Evolutionary conservation across 2,329 filamentous ascomycete species (phyloP), one percentile per base, ranked within the genome.

Genomic region (Orbilia blumenaviensis): DNA sequence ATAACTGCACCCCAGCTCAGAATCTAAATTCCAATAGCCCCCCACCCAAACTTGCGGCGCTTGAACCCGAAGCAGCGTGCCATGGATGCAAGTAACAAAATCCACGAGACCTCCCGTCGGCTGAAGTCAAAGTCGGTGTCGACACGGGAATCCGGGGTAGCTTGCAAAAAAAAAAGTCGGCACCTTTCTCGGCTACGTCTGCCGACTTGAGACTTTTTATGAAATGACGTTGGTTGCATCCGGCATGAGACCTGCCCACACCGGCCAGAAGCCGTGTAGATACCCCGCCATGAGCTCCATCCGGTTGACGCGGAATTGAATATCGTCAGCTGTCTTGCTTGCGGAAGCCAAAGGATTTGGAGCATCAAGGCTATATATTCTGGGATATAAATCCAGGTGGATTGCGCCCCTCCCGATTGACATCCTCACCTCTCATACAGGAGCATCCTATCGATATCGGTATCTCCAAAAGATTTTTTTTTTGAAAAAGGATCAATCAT

Each of bases 141-240:
- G 58, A 46, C 41, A 50, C 21, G 54, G n/a, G 36, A 54, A 54
- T 54, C 54, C 46, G 48, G 62, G 62, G 29, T 41, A 42, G 21
- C 16, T n/a, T n/a, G n/a, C n/a, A n/a, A n/a, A n/a, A n/a, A 9
- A 38, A 23, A 44, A 61, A 25, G 56, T 63, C 66, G 66, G 56
- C 27, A 63, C 66, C 12, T 38, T 50, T 63, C 56, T 71, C 56
- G 56, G 66, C 56, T 60, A 56, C 66, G 46, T 69, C 36, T 63
- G 34, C 54, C 54, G 60, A 36, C 56, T 56, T 56, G 52, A 60
- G 66, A 71, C 34, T 71, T 46, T n/a, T 56, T 56, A 38, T 32
- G 52, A 56, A 36, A 56, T 56, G 52, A 56, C 36, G 63, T 36
- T 58, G 63, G 66, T 48, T 71, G 66, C 44, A 42, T 71, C 34